Conservation (phyloP, 306 rosid species). For the Abrus pulchellus region DNA sequence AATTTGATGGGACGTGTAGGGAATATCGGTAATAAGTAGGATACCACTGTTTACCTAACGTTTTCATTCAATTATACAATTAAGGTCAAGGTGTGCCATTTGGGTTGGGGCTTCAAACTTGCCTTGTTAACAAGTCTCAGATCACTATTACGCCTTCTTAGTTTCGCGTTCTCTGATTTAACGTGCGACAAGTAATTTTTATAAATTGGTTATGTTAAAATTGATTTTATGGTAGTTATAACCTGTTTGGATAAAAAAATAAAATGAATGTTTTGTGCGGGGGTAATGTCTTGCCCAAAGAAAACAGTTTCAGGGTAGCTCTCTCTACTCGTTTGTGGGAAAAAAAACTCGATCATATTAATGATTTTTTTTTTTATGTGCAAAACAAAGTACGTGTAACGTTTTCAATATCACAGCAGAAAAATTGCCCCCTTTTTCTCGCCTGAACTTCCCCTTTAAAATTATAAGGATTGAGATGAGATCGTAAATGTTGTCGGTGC, state of each 20-base stretch:
- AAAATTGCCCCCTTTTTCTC: not conserved
- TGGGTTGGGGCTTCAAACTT: not conserved
- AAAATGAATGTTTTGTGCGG: too few species aligned
- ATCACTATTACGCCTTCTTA: too few species aligned
- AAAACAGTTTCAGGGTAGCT: too few species aligned
- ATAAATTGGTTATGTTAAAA: too few species aligned
- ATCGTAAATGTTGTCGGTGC: slow-evolving; percentile 6
- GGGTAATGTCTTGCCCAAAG: not conserved
- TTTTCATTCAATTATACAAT: not conserved
- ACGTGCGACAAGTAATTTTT: too few species aligned
- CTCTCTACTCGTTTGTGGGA: too few species aligned
- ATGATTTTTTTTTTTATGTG: too few species aligned
- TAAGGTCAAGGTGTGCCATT: not conserved
- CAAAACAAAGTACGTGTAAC: not conserved
- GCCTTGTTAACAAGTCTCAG: not conserved
- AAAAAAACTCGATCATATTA: too few species aligned
- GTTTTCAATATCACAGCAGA: slow-evolving; percentile 15
- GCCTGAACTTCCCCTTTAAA: not conserved
- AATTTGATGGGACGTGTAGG: slow-evolving; percentile 56
- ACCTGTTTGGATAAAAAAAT: too few species aligned
- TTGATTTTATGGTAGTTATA: too few species aligned
- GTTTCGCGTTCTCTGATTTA: too few species aligned
- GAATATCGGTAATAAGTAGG: slow-evolving; percentile 48
- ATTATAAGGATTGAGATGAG: not conserved
- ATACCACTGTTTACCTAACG: slow-evolving; percentile 32